A percentile compares a stretch with the other conserved stretches of the same genome.
These are phyloP conservation scores for Thraustotheca clavata DNA, from an alignment of 352 stramenopile genomes.

Conservation along the genomic window DNA sequence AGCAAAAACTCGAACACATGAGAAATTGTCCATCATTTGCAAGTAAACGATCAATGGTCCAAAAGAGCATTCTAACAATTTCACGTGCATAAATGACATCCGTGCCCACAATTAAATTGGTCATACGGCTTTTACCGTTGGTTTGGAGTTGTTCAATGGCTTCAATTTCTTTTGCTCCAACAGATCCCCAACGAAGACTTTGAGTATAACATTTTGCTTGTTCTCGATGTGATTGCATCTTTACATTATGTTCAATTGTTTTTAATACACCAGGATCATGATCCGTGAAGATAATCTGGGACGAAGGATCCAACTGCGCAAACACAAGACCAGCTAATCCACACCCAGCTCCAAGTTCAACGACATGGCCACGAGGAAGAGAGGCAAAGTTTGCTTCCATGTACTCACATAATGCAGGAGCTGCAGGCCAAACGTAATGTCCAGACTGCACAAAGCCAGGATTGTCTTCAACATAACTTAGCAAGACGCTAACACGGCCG, in stretches of 20 bases:
- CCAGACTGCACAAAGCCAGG: slow-evolving; percentile 32
- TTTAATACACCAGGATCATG: slow-evolving; percentile 75
- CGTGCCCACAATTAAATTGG: slow-evolving; percentile 57
- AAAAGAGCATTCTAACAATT: slow-evolving; percentile 62
- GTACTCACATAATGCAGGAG: slow-evolving; percentile 56
- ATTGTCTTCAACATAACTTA: slow-evolving; percentile 62
- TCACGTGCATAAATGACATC: slow-evolving; percentile 71
- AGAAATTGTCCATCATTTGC: slow-evolving; percentile 34
- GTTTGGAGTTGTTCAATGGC: slow-evolving; percentile 29
- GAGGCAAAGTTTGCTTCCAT: slow-evolving; percentile 35
- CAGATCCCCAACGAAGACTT: slow-evolving; percentile 50
- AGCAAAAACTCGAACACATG: slow-evolving; percentile 68
- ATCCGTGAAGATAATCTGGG: slow-evolving; percentile 68
- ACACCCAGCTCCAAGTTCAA: slow-evolving; percentile 62
- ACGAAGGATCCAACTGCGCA: slow-evolving; percentile 46
- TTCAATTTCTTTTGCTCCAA: slow-evolving; percentile 47
- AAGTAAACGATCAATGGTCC: slow-evolving; percentile 58
- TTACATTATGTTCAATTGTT: slow-evolving; percentile 64
- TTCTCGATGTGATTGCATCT: slow-evolving; percentile 27
- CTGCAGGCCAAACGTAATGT: slow-evolving; percentile 61
- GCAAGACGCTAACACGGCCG: slow-evolving; percentile 53
- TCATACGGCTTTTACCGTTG: slow-evolving; percentile 9
- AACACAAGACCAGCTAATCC: slow-evolving; percentile 45
- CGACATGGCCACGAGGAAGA: slow-evolving; percentile 43
- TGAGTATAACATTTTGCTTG: slow-evolving; percentile 53